Evolutionary conservation across 192 early-diverging fungal species (phyloP).

Genomic region (Linnemannia schmuckeri): DNA sequence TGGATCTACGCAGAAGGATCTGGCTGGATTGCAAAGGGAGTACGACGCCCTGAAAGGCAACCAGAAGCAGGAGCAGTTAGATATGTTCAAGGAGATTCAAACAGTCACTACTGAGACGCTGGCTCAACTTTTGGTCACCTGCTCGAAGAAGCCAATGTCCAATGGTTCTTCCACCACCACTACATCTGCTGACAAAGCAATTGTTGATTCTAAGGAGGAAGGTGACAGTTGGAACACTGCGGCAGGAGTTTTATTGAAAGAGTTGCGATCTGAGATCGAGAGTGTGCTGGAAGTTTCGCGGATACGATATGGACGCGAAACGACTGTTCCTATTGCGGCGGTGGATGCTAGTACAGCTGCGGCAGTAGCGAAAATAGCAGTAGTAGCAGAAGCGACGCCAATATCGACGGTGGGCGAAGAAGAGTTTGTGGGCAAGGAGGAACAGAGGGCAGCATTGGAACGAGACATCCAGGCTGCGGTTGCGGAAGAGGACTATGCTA

Average conservation of each 20-base stretch:
- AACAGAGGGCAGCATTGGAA: slow-evolving; percentile 21
- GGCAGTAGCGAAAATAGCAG: background rate
- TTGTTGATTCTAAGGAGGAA: background rate
- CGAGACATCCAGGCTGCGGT: slow-evolving; percentile 48
- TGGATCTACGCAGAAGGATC: slow-evolving; percentile 4
- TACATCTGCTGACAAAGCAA: background rate
- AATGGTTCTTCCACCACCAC: background rate
- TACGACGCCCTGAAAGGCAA: background rate
- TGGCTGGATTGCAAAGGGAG: slow-evolving; percentile 19
- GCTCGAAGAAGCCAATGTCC: background rate
- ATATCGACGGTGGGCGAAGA: background rate
- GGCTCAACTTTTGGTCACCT: background rate
- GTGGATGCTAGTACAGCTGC: background rate
- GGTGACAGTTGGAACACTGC: background rate
- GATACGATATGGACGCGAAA: slow-evolving; percentile 33
- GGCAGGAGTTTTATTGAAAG: slow-evolving; percentile 7
- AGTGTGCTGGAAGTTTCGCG: slow-evolving; percentile 7
- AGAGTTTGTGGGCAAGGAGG: background rate
- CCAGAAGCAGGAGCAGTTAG: slow-evolving; percentile 18
- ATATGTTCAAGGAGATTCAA: slow-evolving; percentile 33
- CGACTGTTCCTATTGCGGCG: background rate
- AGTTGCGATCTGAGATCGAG: slow-evolving; percentile 36
- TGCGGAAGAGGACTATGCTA: slow-evolving; percentile 43
- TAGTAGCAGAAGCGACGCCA: background rate
- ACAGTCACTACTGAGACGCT: slow-evolving; percentile 9